Base-by-base conservation (phyloP, 176 grass and related monocot species). In the Lolium rigidum region DNA sequence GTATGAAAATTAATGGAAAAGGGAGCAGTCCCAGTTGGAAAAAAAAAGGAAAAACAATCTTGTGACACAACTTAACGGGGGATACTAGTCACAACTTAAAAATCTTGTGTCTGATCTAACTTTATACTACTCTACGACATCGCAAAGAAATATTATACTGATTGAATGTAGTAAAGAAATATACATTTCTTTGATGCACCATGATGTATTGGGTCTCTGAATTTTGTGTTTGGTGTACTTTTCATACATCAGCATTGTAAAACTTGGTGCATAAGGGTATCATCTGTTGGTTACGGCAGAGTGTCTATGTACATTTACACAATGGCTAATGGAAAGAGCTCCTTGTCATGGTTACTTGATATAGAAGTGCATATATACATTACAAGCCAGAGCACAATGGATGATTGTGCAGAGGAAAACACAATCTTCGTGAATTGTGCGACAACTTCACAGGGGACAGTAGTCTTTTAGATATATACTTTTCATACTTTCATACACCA, bases 351-450 rank as follows among this genome's bases (percentile, higher is more conserved):
- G 37, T 43, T 68, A 72, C 48, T 38, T 49, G 38, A 26, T 31
- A 63, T 38, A 82, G 43, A 86, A 78, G 61, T 62, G 79, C 25
- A 25, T 61, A 86, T 5, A 77, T 48, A 86, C 13, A 77, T 57
- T 67, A 18, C 55, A 74, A 51, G 55, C 11, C 14, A 81, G 43
- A 86, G 21, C 35, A 55, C 35, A 48, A 75, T 48, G 47, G 51
- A 85, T 24, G 50, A 22, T 67, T 62, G 28, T 81, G 70, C 17
- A 0, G 1, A 20, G 5, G 10, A 50, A 4, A 89, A 47, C 13
- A 47, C 25, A 67, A 89, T 10, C 66, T 74, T 52, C 2, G 31
- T 35, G 31, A 35, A 35, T 35, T 22, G 26, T n/a, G 31, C 74
- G 21, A 37, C 41, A 76, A 73, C 47, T 75, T 54, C 21, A 22